Conservation (phyloP, 345 rosid genomes). For the Citrus australasica region DNA sequence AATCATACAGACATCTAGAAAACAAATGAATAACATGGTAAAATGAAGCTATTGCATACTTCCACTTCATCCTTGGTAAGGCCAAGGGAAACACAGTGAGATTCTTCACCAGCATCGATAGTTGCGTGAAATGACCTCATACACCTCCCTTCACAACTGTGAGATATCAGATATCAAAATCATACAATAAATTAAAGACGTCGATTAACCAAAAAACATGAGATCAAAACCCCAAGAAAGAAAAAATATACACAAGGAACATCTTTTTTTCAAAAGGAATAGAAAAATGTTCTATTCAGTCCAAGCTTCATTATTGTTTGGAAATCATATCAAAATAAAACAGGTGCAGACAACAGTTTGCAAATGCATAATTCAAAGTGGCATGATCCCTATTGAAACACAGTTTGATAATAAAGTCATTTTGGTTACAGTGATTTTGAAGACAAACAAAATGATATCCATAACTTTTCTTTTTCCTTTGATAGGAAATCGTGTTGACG, state of each 20-base stretch:
- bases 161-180: constrained; percentile 22
- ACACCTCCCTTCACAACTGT: constrained; percentile 89
- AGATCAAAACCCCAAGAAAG: neutral
- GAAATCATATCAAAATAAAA: neutral
- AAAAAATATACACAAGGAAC: neutral
- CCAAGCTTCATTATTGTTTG: constrained; percentile 9
- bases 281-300: neutral
- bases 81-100: constrained; percentile 63
- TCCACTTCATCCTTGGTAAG: constrained; percentile 53
- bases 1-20: constrained; percentile 15
- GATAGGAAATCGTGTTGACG: neutral
- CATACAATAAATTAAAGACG: constrained; percentile 15
- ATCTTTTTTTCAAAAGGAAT: neutral
- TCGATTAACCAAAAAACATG: neutral
- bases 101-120: constrained; percentile 51
- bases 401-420: neutral
- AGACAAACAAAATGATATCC: neutral
- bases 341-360: neutral
- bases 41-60: constrained; percentile 38
- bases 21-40: constrained; percentile 5
- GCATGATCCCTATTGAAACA: neutral
- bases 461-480: neutral
- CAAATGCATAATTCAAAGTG: neutral
- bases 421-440: neutral
- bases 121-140: constrained; percentile 91